Evolutionary conservation across 106 monocot genomes (phyloP).

Genomic region (Dendrobium chrysotoxum): DNA sequence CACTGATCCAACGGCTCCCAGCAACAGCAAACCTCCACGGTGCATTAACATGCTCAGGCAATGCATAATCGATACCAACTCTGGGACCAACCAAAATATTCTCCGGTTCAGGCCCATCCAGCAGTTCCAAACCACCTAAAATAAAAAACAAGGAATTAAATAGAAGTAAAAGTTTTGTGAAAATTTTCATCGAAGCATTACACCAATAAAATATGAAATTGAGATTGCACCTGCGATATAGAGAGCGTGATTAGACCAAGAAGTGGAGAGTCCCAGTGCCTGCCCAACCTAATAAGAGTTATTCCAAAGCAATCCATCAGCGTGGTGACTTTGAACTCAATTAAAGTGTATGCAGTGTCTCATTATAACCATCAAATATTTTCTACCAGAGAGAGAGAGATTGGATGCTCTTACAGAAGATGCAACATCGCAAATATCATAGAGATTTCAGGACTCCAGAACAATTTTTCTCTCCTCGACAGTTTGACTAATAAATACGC

Average conservation of each 20-base stretch:
- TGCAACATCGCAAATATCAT: too few relatives aligned
- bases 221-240: slow-evolving; percentile 43
- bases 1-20: slow-evolving; percentile 76
- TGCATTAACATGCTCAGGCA: slow-evolving; percentile 68
- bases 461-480: too few relatives aligned
- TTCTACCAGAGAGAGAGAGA: not conserved
- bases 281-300: slow-evolving; percentile 61
- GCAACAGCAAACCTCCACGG: slow-evolving; percentile 89
- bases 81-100: slow-evolving; percentile 73
- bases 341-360: not conserved
- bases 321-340: too few relatives aligned
- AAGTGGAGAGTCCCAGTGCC: slow-evolving; percentile 73
- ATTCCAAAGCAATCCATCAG: not conserved
- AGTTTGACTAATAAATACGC: too few relatives aligned
- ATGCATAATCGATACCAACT: slow-evolving; percentile 79
- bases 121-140: slow-evolving; percentile 73
- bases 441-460: too few relatives aligned
- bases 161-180: not conserved
- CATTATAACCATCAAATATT: not conserved
- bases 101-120: slow-evolving; percentile 59
- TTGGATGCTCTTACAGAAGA: not conserved
- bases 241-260: slow-evolving; percentile 88
- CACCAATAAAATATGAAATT: not conserved
- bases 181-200: not conserved
- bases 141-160: not conserved